A percentile compares a stretch with the other conserved stretches of the same genome.
phyloP scores from a whole-genome alignment of 2,329 filamentous ascomycete genomes.

The Colletotrichum cordylinicola region DNA sequence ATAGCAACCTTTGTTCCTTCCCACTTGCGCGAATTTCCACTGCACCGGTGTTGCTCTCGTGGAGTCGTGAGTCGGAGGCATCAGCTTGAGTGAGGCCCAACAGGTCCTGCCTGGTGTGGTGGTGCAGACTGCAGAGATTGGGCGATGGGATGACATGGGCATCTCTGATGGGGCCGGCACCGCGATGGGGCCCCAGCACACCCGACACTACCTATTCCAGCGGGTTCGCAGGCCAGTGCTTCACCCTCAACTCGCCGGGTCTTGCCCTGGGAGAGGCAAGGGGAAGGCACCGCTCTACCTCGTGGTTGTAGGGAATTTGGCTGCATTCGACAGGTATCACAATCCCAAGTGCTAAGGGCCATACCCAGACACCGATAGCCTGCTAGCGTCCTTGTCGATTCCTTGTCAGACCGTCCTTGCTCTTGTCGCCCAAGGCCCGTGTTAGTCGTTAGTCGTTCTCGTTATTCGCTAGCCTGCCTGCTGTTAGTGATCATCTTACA shows the following conservation, averaged over 20 bases:
- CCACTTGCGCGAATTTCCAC: neutral
- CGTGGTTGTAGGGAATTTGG: neutral
- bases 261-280: neutral
- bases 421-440: neutral
- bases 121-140: neutral
- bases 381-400: neutral
- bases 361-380: neutral
- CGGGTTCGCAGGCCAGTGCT: constrained; percentile 3
- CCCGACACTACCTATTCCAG: neutral
- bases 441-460: neutral
- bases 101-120: neutral
- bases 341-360: neutral
- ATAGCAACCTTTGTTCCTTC: neutral
- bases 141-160: constrained; percentile 12
- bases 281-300: neutral
- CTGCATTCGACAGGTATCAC: neutral
- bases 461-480: neutral
- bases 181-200: neutral
- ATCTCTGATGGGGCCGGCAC: neutral
- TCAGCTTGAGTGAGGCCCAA: neutral
- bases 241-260: neutral
- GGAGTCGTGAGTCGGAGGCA: neutral
- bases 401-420: neutral
- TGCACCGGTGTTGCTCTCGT: too few relatives aligned
- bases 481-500: neutral